Base-by-base conservation (phyloP, 371 early-diverging fungal species). In the Lichtheimia corymbifera region DNA sequence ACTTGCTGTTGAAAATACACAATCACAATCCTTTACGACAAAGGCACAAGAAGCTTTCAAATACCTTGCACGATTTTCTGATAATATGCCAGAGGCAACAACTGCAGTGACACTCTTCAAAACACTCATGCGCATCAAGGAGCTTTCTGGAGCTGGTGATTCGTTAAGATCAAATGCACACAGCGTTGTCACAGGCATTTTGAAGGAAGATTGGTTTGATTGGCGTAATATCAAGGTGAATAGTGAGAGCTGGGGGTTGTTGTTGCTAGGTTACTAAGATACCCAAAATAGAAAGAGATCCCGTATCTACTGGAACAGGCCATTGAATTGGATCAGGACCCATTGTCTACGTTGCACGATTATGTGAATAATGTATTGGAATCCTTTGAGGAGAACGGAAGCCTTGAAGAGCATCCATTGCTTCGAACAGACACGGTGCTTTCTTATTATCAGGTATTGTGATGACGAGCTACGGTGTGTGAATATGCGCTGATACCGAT, bases 291-390 rank as follows among this genome's bases (percentile, higher is more conserved):
- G 74, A 77, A 76, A 73, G 71, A 79, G 15, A 72, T 67, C 24
- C 59, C 64, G 1, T 70, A 68, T 58, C 61, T 73, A 44, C 42
- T 75, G 50, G 82, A 82, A 43, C 70, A 84, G 44, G 68, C 75
- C 4, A 82, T 88, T n/a, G 72, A 76, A 52, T 65, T 77, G 49
- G 68, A 70, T 6, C 64, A 70, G 1, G 66, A 76, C 14, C 71
- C 80, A 4, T 52, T 84, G 13, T 59, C 67, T 15, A 62, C 79
- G 55, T 68, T 88, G 30, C 73, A 76, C 22, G 58, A 72, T 5
- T 80, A 84, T 55, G 77, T 81, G 0, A 72, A 75, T 13, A 35
- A 54, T 5, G 72, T 80, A 0, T 54, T 88, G 24, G 82, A 83
- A 0, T 61, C 68, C 5, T 82, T 76, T 47, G 77, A 82, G 47